These are phyloP conservation scores for Prunus mira DNA, from an alignment of 306 rosid genomes.

Conservation along the genomic window DNA sequence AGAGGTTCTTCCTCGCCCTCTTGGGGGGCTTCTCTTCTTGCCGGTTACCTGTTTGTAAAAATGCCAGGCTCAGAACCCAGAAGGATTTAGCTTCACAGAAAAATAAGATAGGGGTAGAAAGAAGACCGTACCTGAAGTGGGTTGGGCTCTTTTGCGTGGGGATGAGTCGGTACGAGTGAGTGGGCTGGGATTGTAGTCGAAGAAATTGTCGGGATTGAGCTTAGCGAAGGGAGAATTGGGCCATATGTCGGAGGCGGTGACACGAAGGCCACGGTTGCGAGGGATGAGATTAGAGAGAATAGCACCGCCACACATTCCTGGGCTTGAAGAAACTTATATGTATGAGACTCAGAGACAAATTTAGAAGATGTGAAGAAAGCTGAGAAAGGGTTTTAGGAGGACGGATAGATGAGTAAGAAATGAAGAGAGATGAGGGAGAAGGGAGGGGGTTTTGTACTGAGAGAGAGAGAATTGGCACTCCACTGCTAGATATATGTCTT, in stretches of 20 bases:
- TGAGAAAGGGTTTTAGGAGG: not conserved
- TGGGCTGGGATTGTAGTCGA: constrained; percentile 14
- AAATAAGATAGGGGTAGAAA: too few species aligned
- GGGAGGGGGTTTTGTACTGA: constrained; percentile 36
- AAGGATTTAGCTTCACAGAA: not conserved
- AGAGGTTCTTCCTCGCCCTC: constrained; percentile 79
- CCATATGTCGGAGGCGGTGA: constrained; percentile 51
- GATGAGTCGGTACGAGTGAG: not conserved
- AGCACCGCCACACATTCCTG: constrained; percentile 86
- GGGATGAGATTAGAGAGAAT: constrained; percentile 61
- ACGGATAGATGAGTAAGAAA: not conserved
- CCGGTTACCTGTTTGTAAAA: constrained; percentile 33
- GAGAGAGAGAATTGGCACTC: not conserved
- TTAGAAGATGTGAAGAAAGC: not conserved
- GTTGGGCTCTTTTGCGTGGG: constrained; percentile 32
- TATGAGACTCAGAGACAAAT: not conserved
- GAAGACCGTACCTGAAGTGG: constrained; percentile 38
- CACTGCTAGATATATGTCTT: not conserved
- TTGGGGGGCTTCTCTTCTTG: constrained; percentile 56
- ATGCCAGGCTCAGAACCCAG: constrained; percentile 4
- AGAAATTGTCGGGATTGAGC: constrained; percentile 16
- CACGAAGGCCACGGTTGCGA: constrained; percentile 45
- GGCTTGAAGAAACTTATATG: not conserved
- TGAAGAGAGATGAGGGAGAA: not conserved
- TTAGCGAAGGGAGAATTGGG: constrained; percentile 46